Evolutionary conservation across 768 basidiomycete genomes (phyloP).

Genomic region (Sarcodon aspratus): DNA sequence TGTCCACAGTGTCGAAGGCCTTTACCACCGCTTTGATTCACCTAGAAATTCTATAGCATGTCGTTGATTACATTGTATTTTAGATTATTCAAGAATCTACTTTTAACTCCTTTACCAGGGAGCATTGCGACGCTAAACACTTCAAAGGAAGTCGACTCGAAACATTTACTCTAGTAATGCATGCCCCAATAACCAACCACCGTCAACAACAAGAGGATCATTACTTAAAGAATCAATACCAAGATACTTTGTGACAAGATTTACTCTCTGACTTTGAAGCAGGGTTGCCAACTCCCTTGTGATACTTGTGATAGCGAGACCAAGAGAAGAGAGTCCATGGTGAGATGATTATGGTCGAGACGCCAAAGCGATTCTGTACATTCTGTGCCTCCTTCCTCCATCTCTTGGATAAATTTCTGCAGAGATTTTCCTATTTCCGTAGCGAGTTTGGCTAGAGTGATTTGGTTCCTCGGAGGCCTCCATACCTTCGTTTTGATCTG

Average conservation of each 20-base stretch:
- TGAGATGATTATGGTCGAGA: neutral
- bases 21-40: slow-evolving; percentile 58
- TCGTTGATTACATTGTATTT: too few relatives aligned
- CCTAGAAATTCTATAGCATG: too few relatives aligned
- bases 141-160: too few relatives aligned
- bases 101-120: too few relatives aligned
- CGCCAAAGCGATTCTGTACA: neutral
- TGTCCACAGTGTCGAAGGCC: slow-evolving; percentile 87
- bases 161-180: too few relatives aligned
- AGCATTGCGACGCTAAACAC: too few relatives aligned
- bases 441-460: slow-evolving; percentile 65
- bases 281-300: neutral
- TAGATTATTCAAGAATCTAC: too few relatives aligned
- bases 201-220: too few relatives aligned
- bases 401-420: slow-evolving; percentile 46
- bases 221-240: too few relatives aligned
- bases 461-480: slow-evolving; percentile 63
- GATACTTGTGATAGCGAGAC: neutral
- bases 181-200: too few relatives aligned
- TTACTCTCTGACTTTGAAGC: neutral
- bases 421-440: slow-evolving; percentile 75
- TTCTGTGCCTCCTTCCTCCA: neutral
- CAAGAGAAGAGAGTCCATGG: neutral
- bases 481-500: slow-evolving; percentile 71
- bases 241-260: too few relatives aligned